A percentile compares a stretch with the other conserved stretches of the same genome.
Conservation (phyloP, 441 rosid genomes). For the Daphne laureola region DNA sequence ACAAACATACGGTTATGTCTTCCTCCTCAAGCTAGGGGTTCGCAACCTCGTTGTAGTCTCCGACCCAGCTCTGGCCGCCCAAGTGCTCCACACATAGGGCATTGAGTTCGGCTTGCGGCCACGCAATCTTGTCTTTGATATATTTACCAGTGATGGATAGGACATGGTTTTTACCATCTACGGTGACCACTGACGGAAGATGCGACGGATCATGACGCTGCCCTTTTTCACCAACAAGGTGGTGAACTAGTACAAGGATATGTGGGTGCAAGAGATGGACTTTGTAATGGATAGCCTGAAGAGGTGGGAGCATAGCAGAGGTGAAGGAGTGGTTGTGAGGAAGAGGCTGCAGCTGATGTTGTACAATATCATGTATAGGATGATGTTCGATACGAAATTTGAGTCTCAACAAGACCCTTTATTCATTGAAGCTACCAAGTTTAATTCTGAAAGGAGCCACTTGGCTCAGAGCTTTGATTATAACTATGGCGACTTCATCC, state of each 20-base stretch:
- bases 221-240: slow-evolving; percentile 64
- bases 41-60: slow-evolving; percentile 39
- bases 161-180: slow-evolving; percentile 67
- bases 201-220: slow-evolving; percentile 58
- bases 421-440: slow-evolving; percentile 41
- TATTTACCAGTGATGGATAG: slow-evolving; percentile 54
- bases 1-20: slow-evolving; percentile 31
- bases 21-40: slow-evolving; percentile 43
- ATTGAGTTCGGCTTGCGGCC: slow-evolving; percentile 60
- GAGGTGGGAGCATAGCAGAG: slow-evolving; percentile 15
- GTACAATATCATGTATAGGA: slow-evolving; percentile 52
- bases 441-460: slow-evolving; percentile 53
- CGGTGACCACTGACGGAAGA: slow-evolving; percentile 55
- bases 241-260: slow-evolving; percentile 31
- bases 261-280: slow-evolving; percentile 61
- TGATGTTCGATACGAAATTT: slow-evolving; percentile 53
- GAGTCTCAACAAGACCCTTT: slow-evolving; percentile 38
- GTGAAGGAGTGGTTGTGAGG: slow-evolving; percentile 34
- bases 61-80: slow-evolving; percentile 37
- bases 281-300: slow-evolving; percentile 32
- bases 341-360: slow-evolving; percentile 49
- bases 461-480: slow-evolving; percentile 61
- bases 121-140: slow-evolving; percentile 49
- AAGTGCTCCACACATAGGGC: slow-evolving; percentile 50
- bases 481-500: slow-evolving; percentile 62